Evolutionary conservation across 331 rosid genomes (phyloP).

Genomic region (Phaseolus coccineus): DNA sequence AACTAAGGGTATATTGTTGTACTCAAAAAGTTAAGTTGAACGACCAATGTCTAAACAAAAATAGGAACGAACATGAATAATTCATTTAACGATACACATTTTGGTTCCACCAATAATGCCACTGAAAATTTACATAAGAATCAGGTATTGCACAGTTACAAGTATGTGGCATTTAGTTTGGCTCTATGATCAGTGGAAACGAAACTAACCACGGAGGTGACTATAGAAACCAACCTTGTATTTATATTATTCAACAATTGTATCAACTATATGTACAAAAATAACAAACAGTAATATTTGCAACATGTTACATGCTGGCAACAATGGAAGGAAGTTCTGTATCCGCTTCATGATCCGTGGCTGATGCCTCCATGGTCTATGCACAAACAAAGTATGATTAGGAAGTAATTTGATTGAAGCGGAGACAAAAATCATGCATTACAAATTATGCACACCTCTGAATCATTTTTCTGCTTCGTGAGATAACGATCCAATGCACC

Average conservation of each 20-base stretch:
- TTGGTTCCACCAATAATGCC: conserved; percentile 20
- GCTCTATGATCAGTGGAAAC: conserved; percentile 32
- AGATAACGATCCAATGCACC: conserved; percentile 78
- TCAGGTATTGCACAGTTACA: conserved; percentile 31
- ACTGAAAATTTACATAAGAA: conserved; percentile 29
- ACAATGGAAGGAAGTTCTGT: conserved; percentile 75
- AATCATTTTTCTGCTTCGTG: conserved; percentile 57
- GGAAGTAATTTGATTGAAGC: conserved; percentile 8
- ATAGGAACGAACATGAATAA: not conserved
- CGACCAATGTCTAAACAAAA: not conserved
- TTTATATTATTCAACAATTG: conserved; percentile 47
- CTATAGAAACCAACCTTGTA: conserved; percentile 10
- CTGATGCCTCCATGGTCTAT: conserved; percentile 55
- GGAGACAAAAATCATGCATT: not conserved
- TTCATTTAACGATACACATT: conserved; percentile 6
- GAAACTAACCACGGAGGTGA: conserved; percentile 17
- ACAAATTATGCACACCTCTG: conserved; percentile 56
- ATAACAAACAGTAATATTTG: conserved; percentile 42
- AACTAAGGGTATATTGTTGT: not conserved
- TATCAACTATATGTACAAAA: conserved; percentile 62
- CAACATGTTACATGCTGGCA: conserved; percentile 82
- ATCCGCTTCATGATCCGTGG: conserved; percentile 75
- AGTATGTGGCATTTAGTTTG: conserved; percentile 41
- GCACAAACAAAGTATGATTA: conserved; percentile 39
- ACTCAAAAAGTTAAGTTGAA: not conserved